Evolutionary conservation across 192 early-diverging fungal species (phyloP), one percentile per base, ranked within the genome.

Genomic region (Gaertneriomyces semiglobifer): DNA sequence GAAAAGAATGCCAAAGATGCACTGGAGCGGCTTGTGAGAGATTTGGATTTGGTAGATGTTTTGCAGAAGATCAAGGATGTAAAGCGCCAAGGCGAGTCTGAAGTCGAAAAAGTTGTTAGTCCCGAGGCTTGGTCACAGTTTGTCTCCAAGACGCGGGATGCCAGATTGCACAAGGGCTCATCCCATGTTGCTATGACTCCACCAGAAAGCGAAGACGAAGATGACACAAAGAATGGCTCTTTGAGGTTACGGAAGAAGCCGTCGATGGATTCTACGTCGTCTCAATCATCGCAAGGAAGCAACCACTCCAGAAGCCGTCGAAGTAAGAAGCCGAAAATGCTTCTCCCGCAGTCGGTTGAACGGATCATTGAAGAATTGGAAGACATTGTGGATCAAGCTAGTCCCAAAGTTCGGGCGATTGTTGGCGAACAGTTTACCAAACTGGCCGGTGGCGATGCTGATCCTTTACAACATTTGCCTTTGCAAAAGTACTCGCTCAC

Each of bases 301-400:
- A 56, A 10, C 45, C 16, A 46, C 4, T 41, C 33, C 6, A 33
- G 25, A 33, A 33, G 25, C 25, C 25, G 25, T 33, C 25, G 25
- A 33, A 33, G 25, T 33, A 33, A 33, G 25, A 33, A 33, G 25
- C 25, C 25, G 25, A 33, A 33, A 33, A 33, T 33, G 25, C 25
- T 33, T 33, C 45, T 70, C 7, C 68, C 53, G n/a, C 40, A 69
- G 4, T 45, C 63, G 40, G 63, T 77, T 7, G 65, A 68, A 18
- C 50, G 61, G 6, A 65, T 79, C 56, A 68, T 79, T 19, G 62
- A 77, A 48, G 70, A 72, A 47, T 52, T 80, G 16, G 86, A 90
- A 69, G 85, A 81, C 7, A 79, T 87, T 33, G 84, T 92, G 6
- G 87, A 84, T 43, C 48, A 62, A n/a, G 75, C 77, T 2, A 78